Conservation (phyloP, 1,284 basidiomycete species). For the Gymnopus androsaceus region DNA sequence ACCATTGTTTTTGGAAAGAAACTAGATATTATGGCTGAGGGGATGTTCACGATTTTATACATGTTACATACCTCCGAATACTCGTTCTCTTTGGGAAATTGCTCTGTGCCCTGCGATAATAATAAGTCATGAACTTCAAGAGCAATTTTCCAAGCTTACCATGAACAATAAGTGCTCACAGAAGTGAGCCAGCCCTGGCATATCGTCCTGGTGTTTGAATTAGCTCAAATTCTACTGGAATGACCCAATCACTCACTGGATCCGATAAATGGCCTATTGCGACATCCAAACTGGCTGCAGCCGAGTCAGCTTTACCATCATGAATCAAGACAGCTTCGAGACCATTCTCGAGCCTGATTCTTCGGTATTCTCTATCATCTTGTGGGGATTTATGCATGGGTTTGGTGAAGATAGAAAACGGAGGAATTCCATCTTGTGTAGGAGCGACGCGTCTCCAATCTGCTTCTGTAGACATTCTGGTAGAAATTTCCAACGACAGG, state of each 20-base stretch:
- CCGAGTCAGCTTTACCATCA: slow-evolving; percentile 90
- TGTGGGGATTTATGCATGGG: slow-evolving; percentile 75
- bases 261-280: slow-evolving; percentile 94
- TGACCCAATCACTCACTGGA: slow-evolving; percentile 63
- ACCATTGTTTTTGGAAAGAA: slow-evolving; percentile 89
- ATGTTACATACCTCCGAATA: slow-evolving; percentile 70
- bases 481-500: background rate
- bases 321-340: slow-evolving; percentile 86
- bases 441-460: slow-evolving; percentile 42
- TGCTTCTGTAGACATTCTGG: slow-evolving; percentile 15
- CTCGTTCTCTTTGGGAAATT: slow-evolving; percentile 91
- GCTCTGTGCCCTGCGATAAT: slow-evolving; percentile 65
- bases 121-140: slow-evolving; percentile 6
- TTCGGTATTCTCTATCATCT: slow-evolving; percentile 78
- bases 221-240: slow-evolving; percentile 3
- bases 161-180: slow-evolving; percentile 97
- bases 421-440: slow-evolving; percentile 31
- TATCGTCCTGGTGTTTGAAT: slow-evolving; percentile 59
- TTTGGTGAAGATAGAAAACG: slow-evolving; percentile 60
- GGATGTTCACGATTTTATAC: slow-evolving; percentile 2
- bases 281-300: slow-evolving; percentile 93
- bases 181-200: slow-evolving; percentile 89
- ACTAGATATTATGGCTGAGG: slow-evolving; percentile 44
- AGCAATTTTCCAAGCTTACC: slow-evolving; percentile 48
- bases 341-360: slow-evolving; percentile 87